Evolutionary conservation across 1,139 yeast species (phyloP), one percentile per base, ranked within the genome.

Genomic region (Suhomyces panamericanus): DNA sequence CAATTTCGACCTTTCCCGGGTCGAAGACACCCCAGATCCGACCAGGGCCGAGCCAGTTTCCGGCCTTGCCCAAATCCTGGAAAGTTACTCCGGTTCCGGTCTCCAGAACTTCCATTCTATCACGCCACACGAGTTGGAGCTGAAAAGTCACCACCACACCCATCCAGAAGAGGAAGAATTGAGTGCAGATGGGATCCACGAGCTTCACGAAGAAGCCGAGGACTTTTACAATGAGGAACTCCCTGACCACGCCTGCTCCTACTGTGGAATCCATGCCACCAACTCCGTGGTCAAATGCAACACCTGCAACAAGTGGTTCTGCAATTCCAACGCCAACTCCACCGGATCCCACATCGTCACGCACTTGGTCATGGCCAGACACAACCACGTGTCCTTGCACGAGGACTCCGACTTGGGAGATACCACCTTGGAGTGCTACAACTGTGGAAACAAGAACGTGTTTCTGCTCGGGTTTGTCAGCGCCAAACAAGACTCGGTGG

Each of bases 401-500:
- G 83, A 82, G 33, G 87, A 87, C 32, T 83, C 93, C 0, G 93
- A 87, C 50, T 70, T 90, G 36, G 97, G 97, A 12, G 96, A 86
- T 46, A 85, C 93, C 4, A 77, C 82, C 1, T 69, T 91, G 49
- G 97, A 91, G 62, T 91, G 98, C 67, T 91, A 90, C 66, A 85
- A 85, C 58, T 91, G 97, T 70, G 96, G 96, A 20, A 81, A 80
- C 58, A 80, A 75, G 49, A 91, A 90, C 56, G 87, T 85, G 5
- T 91, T 91, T 57, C 73, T 85, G 27, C 70, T 91, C 38, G 98
- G 98, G 1, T 89, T 85, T 66, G 95, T 91, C 14, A 79, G 91
- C 29, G 96, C 97, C 5, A 88, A 87, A 56, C 80, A 84, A 49
- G 96, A 88, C 55, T 85, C 91, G 5, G 91, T 89, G 38, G 93